Conservation (phyloP, 106 monocot genomes). For the Dendrobium chrysotoxum region DNA sequence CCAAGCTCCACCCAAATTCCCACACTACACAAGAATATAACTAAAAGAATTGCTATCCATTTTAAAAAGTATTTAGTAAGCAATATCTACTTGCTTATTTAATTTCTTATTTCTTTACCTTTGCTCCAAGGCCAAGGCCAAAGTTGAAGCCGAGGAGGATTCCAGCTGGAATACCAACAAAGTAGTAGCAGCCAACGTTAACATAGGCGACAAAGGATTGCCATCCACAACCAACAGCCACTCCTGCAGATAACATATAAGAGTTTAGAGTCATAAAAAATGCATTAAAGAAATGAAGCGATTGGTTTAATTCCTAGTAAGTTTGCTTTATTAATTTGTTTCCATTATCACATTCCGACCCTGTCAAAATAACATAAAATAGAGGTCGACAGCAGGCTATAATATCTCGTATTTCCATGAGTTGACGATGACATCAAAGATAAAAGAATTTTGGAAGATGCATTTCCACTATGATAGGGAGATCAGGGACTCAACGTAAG, state of each 20-base stretch:
- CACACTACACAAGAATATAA: no score
- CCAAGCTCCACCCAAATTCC: no score
- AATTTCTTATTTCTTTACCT: constrained; percentile 23
- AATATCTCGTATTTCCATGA: no score
- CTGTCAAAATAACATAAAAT: no score
- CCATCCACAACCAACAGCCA: constrained; percentile 93
- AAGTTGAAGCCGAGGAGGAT: constrained; percentile 63
- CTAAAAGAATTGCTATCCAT: not conserved
- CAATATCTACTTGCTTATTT: no score
- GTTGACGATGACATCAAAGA: no score
- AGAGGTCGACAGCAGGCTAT: no score
- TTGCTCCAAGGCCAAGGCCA: constrained; percentile 35
- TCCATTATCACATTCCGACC: no score
- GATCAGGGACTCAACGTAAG: no score
- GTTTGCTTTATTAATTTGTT: not conserved
- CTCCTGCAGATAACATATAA: constrained; percentile 31
- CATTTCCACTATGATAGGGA: no score
- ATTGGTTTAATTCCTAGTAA: not conserved
- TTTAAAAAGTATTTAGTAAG: no score
- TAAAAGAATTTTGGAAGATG: no score
- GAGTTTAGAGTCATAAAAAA: not conserved
- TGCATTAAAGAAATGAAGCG: not conserved
- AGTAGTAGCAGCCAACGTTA: constrained; percentile 71
- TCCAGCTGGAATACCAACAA: constrained; percentile 67
- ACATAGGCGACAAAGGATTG: constrained; percentile 80